Conservation (phyloP, 139 green algal genomes). For the Pseudopediastrum boryanum region DNA sequence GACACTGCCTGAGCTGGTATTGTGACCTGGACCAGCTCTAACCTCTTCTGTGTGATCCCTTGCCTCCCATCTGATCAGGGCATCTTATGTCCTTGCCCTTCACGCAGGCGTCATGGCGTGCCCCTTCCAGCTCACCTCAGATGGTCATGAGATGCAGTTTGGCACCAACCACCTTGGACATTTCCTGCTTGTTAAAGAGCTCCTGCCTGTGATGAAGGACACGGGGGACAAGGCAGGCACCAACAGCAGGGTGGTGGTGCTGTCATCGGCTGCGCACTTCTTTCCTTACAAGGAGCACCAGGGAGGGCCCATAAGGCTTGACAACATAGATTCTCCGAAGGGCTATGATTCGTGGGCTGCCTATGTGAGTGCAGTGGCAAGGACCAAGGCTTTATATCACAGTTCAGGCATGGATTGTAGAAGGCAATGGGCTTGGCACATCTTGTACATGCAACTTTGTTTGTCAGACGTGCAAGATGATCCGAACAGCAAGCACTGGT, state of each 20-base stretch:
- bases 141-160: constrained; percentile 60
- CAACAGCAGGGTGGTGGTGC: constrained; percentile 29
- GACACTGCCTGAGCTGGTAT: too few relatives aligned
- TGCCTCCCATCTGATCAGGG: too few relatives aligned
- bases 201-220: constrained; percentile 14
- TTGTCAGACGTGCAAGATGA: too few relatives aligned
- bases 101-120: constrained; percentile 23
- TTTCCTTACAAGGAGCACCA: constrained; percentile 12
- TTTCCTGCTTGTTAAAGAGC: constrained; percentile 7
- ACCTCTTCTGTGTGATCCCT: too few relatives aligned
- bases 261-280: constrained; percentile 32
- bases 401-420: too few relatives aligned
- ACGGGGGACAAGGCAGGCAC: constrained; percentile 6
- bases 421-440: too few relatives aligned
- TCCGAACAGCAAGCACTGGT: too few relatives aligned
- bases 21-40: too few relatives aligned
- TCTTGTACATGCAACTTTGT: too few relatives aligned
- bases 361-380: too few relatives aligned
- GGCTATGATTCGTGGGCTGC: constrained; percentile 20
- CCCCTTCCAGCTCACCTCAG: constrained; percentile 44
- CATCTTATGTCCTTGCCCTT: too few relatives aligned
- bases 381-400: too few relatives aligned
- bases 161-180: constrained; percentile 55
- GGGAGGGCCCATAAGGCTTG: constrained; percentile 6
- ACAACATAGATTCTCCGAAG: constrained; percentile 20